A percentile compares a stretch with the other conserved stretches of the same genome.
Conservation (phyloP, 2,329 filamentous ascomycete genomes). For the Pseudopithomyces maydicus region DNA sequence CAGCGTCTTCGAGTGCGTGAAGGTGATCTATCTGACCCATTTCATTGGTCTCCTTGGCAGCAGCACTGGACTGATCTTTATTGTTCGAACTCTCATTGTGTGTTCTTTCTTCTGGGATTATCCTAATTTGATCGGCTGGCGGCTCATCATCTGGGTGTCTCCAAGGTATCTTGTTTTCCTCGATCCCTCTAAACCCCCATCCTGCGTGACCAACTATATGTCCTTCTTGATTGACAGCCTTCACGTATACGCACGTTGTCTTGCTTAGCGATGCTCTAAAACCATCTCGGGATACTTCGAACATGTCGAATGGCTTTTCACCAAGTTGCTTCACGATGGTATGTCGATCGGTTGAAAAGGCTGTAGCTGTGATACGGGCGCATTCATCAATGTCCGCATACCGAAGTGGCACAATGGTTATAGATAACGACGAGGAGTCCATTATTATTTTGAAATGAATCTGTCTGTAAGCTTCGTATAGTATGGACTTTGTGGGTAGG, state of each 20-base stretch:
- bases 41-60: no score
- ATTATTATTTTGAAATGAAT: background rate
- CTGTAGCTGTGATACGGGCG: constrained; percentile 1
- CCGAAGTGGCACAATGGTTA: background rate
- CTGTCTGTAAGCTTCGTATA: no score
- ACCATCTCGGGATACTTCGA: background rate
- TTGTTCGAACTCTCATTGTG: background rate
- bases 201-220: constrained; percentile 6
- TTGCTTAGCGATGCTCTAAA: background rate
- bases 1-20: constrained; percentile 1
- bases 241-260: constrained; percentile 2
- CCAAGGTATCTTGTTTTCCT: background rate
- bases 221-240: constrained; percentile 2
- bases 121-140: background rate
- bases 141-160: background rate
- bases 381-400: constrained; percentile 3
- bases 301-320: constrained; percentile 5
- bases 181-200: constrained; percentile 4
- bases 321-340: constrained; percentile 8
- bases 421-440: background rate
- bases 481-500: background rate
- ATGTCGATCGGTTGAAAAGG: constrained; percentile 6
- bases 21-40: background rate
- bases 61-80: no score
- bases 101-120: background rate